phyloP scores from a whole-genome alignment of 805 yeast genomes.

The Cyberlindnera galapagoensis region DNA sequence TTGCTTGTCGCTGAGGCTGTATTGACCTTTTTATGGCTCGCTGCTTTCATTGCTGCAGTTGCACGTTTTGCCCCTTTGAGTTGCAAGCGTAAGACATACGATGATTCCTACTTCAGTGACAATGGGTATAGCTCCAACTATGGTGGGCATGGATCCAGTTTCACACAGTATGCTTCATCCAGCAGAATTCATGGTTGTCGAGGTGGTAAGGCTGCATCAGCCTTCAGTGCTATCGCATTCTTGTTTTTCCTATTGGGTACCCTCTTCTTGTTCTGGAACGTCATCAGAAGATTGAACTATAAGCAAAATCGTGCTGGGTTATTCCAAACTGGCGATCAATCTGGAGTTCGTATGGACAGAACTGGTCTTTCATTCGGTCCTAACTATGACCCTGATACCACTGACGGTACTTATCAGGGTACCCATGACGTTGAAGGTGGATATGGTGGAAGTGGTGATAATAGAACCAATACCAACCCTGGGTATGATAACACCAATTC shows the following conservation, averaged over 20 bases:
- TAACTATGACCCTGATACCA: background rate
- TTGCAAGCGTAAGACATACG: conserved; percentile 21
- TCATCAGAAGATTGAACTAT: conserved; percentile 20
- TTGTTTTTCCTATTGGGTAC: conserved; percentile 23
- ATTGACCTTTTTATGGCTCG: conserved; percentile 27
- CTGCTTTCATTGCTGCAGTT: conserved; percentile 29
- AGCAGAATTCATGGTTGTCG: conserved; percentile 7
- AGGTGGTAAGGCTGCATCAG: conserved; percentile 12
- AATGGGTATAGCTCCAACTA: background rate
- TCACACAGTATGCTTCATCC: background rate
- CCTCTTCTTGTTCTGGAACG: conserved; percentile 22
- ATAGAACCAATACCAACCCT: conserved; percentile 1
- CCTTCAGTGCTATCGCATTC: conserved; percentile 16
- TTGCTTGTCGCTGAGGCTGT: conserved; percentile 24
- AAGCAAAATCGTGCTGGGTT: background rate
- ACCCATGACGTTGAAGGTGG: background rate
- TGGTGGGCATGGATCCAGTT: background rate
- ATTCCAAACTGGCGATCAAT: background rate
- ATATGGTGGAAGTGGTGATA: conserved; percentile 1
- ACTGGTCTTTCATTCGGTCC: conserved; percentile 1
- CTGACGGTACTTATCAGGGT: background rate
- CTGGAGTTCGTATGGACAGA: conserved; percentile 1
- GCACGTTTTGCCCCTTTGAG: conserved; percentile 24
- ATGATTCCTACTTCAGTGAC: background rate
- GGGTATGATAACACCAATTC: background rate